A percentile compares a stretch with the other conserved stretches of the same genome.
phyloP scores from a whole-genome alignment of 2,329 filamentous ascomycete species.

The Ascochyta clinopodiicola region DNA sequence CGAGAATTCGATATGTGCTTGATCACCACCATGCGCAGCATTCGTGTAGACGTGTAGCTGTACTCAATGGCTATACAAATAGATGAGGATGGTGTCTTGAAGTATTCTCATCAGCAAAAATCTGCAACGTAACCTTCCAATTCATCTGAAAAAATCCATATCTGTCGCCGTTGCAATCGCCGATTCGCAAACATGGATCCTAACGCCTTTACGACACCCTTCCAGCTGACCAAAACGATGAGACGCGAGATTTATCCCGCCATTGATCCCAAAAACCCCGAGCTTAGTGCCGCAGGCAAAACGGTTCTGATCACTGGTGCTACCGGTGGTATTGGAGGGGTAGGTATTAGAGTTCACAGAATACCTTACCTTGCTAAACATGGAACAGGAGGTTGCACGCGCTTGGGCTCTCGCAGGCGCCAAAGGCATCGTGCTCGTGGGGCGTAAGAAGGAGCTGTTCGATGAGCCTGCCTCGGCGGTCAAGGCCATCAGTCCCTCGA shows the following conservation, averaged over 20 bases:
- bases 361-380: not conserved
- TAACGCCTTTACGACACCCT: constrained; percentile 22
- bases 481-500: constrained; percentile 20
- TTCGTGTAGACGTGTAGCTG: not conserved
- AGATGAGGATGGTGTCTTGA: not conserved
- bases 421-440: constrained; percentile 30
- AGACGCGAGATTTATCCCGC: constrained; percentile 27
- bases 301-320: constrained; percentile 30
- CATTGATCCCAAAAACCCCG: constrained; percentile 21
- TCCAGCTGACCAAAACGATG: constrained; percentile 25
- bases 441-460: constrained; percentile 29
- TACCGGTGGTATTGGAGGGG: constrained; percentile 26
- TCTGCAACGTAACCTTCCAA: not conserved
- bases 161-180: not conserved
- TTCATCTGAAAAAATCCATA: not conserved
- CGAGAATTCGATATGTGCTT: not conserved
- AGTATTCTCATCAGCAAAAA: not conserved
- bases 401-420: constrained; percentile 36
- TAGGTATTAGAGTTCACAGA: not conserved
- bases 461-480: constrained; percentile 21
- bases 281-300: constrained; percentile 25
- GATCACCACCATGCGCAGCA: not conserved
- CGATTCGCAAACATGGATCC: not conserved
- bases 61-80: not conserved
- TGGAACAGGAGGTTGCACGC: constrained; percentile 27